Evolutionary conservation across 768 basidiomycete genomes (phyloP), one percentile per base, ranked within the genome.

Genomic region (Collybia nuda): DNA sequence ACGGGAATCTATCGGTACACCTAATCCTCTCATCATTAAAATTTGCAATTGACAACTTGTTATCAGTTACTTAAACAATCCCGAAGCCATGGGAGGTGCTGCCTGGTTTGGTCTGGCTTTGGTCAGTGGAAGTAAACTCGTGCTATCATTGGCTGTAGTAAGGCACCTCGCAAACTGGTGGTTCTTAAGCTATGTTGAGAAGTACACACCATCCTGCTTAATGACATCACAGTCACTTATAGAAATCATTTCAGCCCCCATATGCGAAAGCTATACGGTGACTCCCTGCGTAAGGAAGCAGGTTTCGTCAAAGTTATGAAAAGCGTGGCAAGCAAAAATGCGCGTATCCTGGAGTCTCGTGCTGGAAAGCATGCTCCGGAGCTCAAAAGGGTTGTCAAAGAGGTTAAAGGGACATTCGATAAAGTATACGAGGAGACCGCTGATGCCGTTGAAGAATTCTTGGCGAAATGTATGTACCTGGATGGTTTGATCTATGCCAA

Each of bases 281-380:
- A 95, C 61, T 85, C 89, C 12, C 74, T 99, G 11, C 86, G 97
- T 55, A 93, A 94, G 68, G 96, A 98, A 51, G 96, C 95, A 1
- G 97, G 97, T 45, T 90, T 98, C 56, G 92, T 96, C 59, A 97
- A 98, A 73, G 95, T 98, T n/a, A 86, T 99, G 67, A 95, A 94
- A 70, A 90, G 79, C 52, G 92, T 95, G 8, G 94, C 94, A 3
- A 85, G 79, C 62, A 87, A 86, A 72, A 91, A 93, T 54, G 90
- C 85, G 0, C 79, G 80, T 23, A 76, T 88, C 6, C 64, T 96
- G 21, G 90, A 92, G 60, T 81, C 79, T 8, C 80, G 82, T 24
- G 90, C 90, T 9, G 86, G 82, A n/a, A 80, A 78, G 43, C 90
- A 94, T 67, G 90, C 83, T 6, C 90, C 90, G 0, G 88, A 92